These are phyloP conservation scores for Acanthamoeba healyi DNA, from an alignment of 208 protist genomes.

Conservation along the genomic window DNA sequence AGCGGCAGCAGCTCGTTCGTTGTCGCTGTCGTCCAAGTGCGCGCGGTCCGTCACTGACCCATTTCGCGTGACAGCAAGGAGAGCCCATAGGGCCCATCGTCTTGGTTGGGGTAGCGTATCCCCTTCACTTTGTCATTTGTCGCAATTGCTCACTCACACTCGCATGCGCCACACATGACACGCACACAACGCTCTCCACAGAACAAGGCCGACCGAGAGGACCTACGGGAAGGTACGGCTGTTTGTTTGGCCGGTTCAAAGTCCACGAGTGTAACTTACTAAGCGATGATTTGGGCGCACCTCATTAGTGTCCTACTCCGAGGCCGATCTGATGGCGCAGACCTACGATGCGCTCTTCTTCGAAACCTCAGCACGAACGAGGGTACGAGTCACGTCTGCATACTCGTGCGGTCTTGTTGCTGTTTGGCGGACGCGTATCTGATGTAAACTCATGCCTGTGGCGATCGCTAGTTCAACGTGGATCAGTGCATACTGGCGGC, in stretches of 20 bases:
- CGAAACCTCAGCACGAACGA: background rate
- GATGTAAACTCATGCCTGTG: too few relatives aligned
- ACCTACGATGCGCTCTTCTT: background rate
- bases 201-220: constrained; percentile 1
- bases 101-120: constrained; percentile 1
- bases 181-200: too few relatives aligned
- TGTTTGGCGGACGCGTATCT: too few relatives aligned
- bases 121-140: too few relatives aligned
- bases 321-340: background rate
- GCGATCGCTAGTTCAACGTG: background rate
- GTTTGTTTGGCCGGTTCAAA: too few relatives aligned
- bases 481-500: background rate
- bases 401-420: too few relatives aligned
- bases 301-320: background rate
- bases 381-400: background rate
- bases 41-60: background rate
- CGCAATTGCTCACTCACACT: too few relatives aligned
- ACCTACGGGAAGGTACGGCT: background rate
- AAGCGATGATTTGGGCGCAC: too few relatives aligned
- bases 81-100: background rate
- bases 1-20: too few relatives aligned
- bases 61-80: background rate
- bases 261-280: too few relatives aligned
- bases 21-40: too few relatives aligned
- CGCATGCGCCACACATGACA: too few relatives aligned